Base-by-base conservation (phyloP, 106 monocot genomes). In the Dioscorea zingiberensis region DNA sequence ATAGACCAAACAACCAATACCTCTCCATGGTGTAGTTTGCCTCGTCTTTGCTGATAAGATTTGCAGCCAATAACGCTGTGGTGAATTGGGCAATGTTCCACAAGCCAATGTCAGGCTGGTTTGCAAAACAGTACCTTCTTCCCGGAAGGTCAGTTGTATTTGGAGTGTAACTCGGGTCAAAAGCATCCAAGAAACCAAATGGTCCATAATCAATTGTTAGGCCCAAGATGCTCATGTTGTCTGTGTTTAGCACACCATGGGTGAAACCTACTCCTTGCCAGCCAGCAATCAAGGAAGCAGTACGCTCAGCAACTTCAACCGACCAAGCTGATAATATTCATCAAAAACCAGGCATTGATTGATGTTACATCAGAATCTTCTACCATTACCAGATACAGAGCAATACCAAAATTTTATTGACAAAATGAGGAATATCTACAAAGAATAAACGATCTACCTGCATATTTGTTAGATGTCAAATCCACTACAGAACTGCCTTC, bases 251-350 rank as follows among this genome's bases (percentile, higher is more conserved):
- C 21, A 99, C 98, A 67, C 98, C 98, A 70, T 99, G 93, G 13
- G 89, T 89, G 60, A 93, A 93, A 24, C 93, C 93, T 54, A 99
- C 98, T 23, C 93, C 98, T 71, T 99, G 98, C 98, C 93, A 99
- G 7, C 72, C 67, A 0, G 98, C 93, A 71, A 93, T 51, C 48
- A 93, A 53, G 27, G 77, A 82, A 69, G 89, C 93, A 44, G 98
- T 99, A 27, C 76, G 77, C 69, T 99, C 98, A 26, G 89, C 98
- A 66, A 99, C 84, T 73, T 93, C 98, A 55, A 99, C 87, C 10
- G 87, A 58, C 93, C 98, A 99, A 26, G 89, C 98, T 99, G 86
- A 59, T 19, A 56, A 28, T 19, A 61, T 44, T 57, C 6, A 29
- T n/a, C 7, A 13, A 55, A 51, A 29, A 57, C 38, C 38, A 38